Evolutionary conservation across 2,329 filamentous ascomycete species (phyloP).

Genomic region (Westerdykella sp.): DNA sequence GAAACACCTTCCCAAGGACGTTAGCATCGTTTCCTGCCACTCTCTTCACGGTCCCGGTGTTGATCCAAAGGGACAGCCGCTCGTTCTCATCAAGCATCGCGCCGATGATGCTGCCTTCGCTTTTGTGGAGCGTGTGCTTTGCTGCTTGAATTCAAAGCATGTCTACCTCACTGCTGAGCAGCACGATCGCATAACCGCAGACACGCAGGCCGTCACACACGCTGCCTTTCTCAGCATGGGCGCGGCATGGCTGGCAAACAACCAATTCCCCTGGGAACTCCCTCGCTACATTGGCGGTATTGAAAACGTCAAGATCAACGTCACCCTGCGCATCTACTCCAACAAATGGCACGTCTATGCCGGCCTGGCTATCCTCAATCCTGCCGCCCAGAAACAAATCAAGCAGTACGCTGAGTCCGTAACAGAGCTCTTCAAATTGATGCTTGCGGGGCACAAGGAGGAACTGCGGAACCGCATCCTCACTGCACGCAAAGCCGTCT

Average conservation of each 20-base stretch:
- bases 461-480: constrained; percentile 72
- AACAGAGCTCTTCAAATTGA: constrained; percentile 92
- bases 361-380: constrained; percentile 92
- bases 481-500: constrained; percentile 69
- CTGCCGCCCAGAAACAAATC: constrained; percentile 85
- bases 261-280: constrained; percentile 95
- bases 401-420: constrained; percentile 88
- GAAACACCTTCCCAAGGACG: constrained; percentile 75
- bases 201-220: constrained; percentile 97
- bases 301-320: constrained; percentile 98
- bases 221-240: constrained; percentile 96
- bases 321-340: constrained; percentile 92
- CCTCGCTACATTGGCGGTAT: constrained; percentile 95
- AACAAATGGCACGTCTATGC: constrained; percentile 99
- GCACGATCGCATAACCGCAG: constrained; percentile 95
- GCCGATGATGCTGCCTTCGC: constrained; percentile 68
- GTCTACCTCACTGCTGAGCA: constrained; percentile 81
- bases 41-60: constrained; percentile 91
- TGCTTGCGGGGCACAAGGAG: constrained; percentile 75
- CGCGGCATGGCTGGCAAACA: constrained; percentile 91
- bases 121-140: constrained; percentile 75
- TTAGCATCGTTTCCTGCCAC: constrained; percentile 92
- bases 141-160: constrained; percentile 76
- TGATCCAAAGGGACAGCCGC: constrained; percentile 79
- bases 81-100: constrained; percentile 91